A percentile compares a stretch with the other conserved stretches of the same genome.
phyloP scores from a whole-genome alignment of 441 rosid species.

The Codiaeum variegatum region DNA sequence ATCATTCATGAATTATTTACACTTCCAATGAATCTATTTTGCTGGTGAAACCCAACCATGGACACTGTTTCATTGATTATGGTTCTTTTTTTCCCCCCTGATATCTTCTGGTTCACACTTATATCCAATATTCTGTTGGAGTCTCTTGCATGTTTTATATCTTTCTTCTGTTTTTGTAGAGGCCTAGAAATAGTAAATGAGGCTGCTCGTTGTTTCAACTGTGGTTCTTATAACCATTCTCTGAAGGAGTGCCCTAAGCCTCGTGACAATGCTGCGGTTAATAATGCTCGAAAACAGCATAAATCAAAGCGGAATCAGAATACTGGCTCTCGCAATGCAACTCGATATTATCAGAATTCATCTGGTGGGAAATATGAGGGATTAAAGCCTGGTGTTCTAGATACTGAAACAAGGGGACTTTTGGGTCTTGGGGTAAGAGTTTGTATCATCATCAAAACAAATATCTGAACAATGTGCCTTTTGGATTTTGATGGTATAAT shows the following conservation, averaged over 20 bases:
- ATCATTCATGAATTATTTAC: background rate
- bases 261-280: conserved; percentile 75
- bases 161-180: conserved; percentile 38
- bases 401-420: conserved; percentile 67
- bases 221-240: conserved; percentile 88
- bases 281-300: conserved; percentile 72
- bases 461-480: background rate
- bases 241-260: conserved; percentile 89
- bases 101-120: background rate
- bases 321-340: conserved; percentile 49
- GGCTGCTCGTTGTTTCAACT: conserved; percentile 93
- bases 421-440: conserved; percentile 80
- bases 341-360: conserved; percentile 69
- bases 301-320: conserved; percentile 64
- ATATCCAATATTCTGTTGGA: conserved; percentile 4
- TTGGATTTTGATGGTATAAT: background rate
- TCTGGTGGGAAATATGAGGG: conserved; percentile 81
- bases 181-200: conserved; percentile 65
- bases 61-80: conserved; percentile 2
- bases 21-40: background rate
- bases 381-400: conserved; percentile 84
- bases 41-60: background rate
- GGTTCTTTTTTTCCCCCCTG: background rate
- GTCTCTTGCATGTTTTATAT: background rate
- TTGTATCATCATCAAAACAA: background rate